Conservation (phyloP, 2,329 filamentous ascomycete species). For the Phialophora tarda region DNA sequence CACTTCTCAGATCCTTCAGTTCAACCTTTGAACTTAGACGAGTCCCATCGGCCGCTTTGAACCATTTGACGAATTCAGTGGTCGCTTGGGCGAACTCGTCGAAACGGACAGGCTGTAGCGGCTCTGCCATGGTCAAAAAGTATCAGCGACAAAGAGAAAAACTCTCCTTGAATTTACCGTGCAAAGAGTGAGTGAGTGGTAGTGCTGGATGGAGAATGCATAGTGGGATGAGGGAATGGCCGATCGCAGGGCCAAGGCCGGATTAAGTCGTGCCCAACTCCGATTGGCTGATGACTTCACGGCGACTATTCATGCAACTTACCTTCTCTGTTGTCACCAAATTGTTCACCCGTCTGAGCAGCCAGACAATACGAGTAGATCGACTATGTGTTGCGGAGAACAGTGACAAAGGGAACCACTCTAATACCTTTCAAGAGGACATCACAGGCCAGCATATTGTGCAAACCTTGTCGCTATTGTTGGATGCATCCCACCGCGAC, state of each 20-base stretch:
- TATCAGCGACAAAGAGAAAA: not conserved
- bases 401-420: not conserved
- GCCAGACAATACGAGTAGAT: not conserved
- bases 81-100: conserved; percentile 54
- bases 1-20: conserved; percentile 62
- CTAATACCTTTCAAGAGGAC: not conserved
- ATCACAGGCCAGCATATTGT: not conserved
- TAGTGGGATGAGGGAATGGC: conserved; percentile 22
- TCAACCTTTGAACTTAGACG: conserved; percentile 63
- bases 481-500: not conserved
- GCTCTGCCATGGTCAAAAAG: conserved; percentile 11
- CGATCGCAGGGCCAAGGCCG: conserved; percentile 10
- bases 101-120: not conserved
- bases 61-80: conserved; percentile 63
- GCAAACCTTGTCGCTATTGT: not conserved
- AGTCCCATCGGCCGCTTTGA: conserved; percentile 57
- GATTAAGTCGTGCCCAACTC: not conserved
- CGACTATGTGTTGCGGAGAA: not conserved
- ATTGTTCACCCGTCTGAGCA: not conserved
- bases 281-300: conserved; percentile 14
- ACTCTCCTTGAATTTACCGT: not conserved
- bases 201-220: conserved; percentile 10
- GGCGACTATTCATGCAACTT: not conserved
- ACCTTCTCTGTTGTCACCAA: not conserved
- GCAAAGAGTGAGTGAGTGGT: conserved; percentile 1